Base-by-base conservation (phyloP, 2,329 filamentous ascomycete species). In the Alternaria novae-zelandiae region DNA sequence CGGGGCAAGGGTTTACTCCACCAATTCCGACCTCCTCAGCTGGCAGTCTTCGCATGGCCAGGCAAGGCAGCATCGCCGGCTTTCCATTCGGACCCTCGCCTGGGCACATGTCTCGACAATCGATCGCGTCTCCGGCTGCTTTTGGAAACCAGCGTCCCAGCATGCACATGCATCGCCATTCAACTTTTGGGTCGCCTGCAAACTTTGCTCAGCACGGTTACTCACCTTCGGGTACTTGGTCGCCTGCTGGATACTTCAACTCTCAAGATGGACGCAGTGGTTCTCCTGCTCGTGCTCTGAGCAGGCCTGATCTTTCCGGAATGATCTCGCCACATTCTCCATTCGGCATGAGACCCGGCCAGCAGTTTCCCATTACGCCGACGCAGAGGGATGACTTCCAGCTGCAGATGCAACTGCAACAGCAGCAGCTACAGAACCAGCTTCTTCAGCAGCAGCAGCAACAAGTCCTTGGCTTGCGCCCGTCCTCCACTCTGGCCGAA, bases 21-120 rank as follows among this genome's bases (percentile, higher is more conserved):
- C 93, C 94, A 1, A 82, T 97, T 25, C 92, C 92, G 20, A 89
- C 93, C 1, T 90, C 89, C 0, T 97, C 94, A 28, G 91, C 90
- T 12, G 89, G 88, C 30, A 95, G 92, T 81, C 91, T 88, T 66
- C 88, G 89, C 49, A 80, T 84, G 32, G 80, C 83, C 70, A 82
- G 86, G 49, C 83, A 87, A 61, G 87, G 86, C 75, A 76, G 82
- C 84, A 84, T 79, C 68, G 89, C 84, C 1, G 68, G 20, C 90
- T 94, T 78, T 32, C 85, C 88, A 5, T 85, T 88, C 41, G 86
- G 77, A 25, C 80, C 75, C 28, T 88, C 69, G 78, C 87, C 72
- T 83, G 87, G 55, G 80, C 87, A 69, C 86, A 90, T 49, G 85
- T 87, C 55, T 82, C 88, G 55, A 82, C 91, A 76, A 32, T 89